Conservation (phyloP, 169 alveolate species). For the Plasmodium inui region DNA sequence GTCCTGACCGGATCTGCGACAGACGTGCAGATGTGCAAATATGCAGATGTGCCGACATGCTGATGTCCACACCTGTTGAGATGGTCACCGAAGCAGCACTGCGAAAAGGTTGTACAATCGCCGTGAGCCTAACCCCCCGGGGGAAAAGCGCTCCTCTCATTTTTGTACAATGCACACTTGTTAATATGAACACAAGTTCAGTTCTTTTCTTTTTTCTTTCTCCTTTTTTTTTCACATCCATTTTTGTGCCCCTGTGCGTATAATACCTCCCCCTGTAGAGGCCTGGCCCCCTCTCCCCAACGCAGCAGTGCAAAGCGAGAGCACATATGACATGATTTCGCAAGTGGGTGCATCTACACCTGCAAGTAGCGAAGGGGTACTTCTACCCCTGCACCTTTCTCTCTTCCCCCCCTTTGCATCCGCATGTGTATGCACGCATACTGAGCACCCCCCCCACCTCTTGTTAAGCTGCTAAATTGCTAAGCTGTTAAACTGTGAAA, state of each 20-base stretch:
- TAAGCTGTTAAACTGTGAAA: neutral
- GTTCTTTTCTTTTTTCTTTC: neutral
- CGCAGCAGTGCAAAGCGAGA: neutral
- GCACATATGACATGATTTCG: neutral
- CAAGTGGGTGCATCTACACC: neutral
- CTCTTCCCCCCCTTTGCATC: neutral
- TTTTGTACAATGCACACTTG: constrained; percentile 4
- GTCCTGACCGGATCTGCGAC: neutral
- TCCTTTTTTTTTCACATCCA: neutral
- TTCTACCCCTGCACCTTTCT: neutral
- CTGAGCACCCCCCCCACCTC: neutral
- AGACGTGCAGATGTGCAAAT: neutral
- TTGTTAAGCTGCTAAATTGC: neutral
- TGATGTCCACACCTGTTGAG: neutral
- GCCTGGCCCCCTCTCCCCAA: neutral
- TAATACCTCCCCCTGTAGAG: neutral
- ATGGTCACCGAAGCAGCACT: neutral
- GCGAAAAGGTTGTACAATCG: no score
- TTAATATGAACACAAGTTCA: constrained; percentile 31
- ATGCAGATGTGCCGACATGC: no score
- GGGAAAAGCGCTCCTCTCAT: neutral
- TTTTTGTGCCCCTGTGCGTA: neutral
- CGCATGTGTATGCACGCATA: neutral
- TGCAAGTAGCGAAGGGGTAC: neutral
- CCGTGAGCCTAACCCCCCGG: neutral